These are phyloP conservation scores for Colletotrichum euphorbiae DNA, from an alignment of 2,329 filamentous ascomycete genomes.

Conservation along the genomic window DNA sequence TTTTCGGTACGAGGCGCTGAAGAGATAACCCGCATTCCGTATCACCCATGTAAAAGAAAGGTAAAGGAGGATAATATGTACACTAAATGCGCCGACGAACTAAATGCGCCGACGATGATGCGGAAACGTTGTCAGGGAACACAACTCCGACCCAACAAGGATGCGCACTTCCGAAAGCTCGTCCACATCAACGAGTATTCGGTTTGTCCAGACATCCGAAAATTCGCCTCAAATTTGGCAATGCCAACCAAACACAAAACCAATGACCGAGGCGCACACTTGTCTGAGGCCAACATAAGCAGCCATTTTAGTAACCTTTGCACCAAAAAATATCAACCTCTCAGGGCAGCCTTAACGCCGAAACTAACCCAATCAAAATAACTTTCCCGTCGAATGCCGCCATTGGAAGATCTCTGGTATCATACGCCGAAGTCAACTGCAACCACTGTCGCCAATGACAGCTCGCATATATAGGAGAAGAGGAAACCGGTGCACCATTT, in stretches of 20 bases:
- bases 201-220: slow-evolving; percentile 18
- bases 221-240: slow-evolving; percentile 4
- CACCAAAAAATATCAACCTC: slow-evolving; percentile 2
- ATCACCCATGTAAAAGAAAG: slow-evolving; percentile 27
- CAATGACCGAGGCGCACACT: slow-evolving; percentile 13
- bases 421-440: slow-evolving; percentile 30
- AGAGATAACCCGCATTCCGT: slow-evolving; percentile 38
- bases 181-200: not conserved
- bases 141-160: slow-evolving; percentile 8
- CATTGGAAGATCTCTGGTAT: slow-evolving; percentile 27
- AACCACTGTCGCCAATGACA: slow-evolving; percentile 1
- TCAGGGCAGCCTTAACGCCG: slow-evolving; percentile 25
- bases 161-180: not conserved
- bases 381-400: slow-evolving; percentile 14
- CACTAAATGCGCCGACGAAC: slow-evolving; percentile 24
- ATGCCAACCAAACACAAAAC: slow-evolving; percentile 24
- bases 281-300: not conserved
- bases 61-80: slow-evolving; percentile 26
- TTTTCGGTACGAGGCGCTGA: slow-evolving; percentile 4
- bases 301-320: slow-evolving; percentile 17
- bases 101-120: slow-evolving; percentile 12
- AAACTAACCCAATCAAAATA: slow-evolving; percentile 18
- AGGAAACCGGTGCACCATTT: slow-evolving; percentile 61
- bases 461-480: slow-evolving; percentile 23
- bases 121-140: not conserved